phyloP scores from a whole-genome alignment of 106 monocot genomes.

The Allium cepa region DNA sequence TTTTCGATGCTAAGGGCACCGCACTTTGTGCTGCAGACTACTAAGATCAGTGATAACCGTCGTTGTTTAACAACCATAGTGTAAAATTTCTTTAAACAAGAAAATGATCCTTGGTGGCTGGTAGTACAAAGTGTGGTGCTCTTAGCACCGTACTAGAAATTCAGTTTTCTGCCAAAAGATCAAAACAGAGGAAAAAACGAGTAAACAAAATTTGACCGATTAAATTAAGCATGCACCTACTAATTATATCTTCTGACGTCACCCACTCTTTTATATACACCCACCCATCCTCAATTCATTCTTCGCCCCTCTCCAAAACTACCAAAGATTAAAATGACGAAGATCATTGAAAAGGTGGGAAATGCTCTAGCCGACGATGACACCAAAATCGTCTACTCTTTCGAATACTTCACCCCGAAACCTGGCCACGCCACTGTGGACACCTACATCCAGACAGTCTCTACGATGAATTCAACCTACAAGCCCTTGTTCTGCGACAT shows the following conservation, averaged over 20 bases:
- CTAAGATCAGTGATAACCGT: too few species aligned
- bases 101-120: too few species aligned
- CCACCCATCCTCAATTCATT: background rate
- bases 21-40: too few species aligned
- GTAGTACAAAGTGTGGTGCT: too few species aligned
- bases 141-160: too few species aligned
- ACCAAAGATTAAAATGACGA: conserved; percentile 14
- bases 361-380: conserved; percentile 9
- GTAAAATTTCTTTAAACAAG: too few species aligned
- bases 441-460: conserved; percentile 16
- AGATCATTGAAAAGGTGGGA: conserved; percentile 32
- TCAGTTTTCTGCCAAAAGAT: too few species aligned
- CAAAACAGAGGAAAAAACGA: too few species aligned
- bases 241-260: background rate
- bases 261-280: background rate
- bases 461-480: conserved; percentile 25
- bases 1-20: too few species aligned
- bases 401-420: conserved; percentile 59
- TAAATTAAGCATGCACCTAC: too few species aligned
- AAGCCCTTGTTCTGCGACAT: conserved; percentile 54
- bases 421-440: conserved; percentile 14
- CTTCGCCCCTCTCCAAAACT: background rate
- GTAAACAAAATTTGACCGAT: too few species aligned
- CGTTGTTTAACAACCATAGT: too few species aligned
- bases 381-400: conserved; percentile 33